phyloP scores from a whole-genome alignment of 345 rosid genomes.

The Eutrema yunnanense region DNA sequence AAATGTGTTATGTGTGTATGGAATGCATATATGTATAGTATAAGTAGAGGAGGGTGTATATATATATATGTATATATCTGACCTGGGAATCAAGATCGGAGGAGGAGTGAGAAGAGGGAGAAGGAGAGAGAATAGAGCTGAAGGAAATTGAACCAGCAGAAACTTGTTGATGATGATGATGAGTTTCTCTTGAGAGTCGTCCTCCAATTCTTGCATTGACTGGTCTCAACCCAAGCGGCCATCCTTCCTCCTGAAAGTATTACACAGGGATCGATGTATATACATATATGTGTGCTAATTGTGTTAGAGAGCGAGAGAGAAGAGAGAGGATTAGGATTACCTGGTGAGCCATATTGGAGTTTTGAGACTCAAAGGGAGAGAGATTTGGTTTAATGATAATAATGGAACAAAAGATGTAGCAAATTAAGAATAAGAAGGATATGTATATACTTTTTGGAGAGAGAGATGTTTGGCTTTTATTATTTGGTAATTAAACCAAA shows the following conservation, averaged over 20 bases:
- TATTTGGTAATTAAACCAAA: not conserved
- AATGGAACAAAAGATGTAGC: not conserved
- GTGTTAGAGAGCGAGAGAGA: not conserved
- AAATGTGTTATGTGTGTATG: not conserved
- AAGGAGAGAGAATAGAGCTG: slow-evolving; percentile 53
- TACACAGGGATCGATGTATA: not conserved
- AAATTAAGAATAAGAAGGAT: not conserved
- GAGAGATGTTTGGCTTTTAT: not conserved
- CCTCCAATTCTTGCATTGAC: slow-evolving; percentile 64
- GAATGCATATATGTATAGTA: not conserved
- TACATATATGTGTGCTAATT: not conserved
- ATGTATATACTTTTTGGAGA: not conserved
- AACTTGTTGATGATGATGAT: slow-evolving; percentile 13
- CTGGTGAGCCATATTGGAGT: slow-evolving; percentile 25
- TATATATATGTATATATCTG: not conserved
- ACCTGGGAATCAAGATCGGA: slow-evolving; percentile 85
- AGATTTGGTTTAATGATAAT: not conserved
- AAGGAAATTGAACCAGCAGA: slow-evolving; percentile 63
- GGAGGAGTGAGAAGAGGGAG: slow-evolving; percentile 50
- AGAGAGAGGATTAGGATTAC: slow-evolving; percentile 3
- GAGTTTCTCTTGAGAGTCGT: slow-evolving; percentile 47
- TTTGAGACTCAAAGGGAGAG: not conserved
- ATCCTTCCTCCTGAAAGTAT: slow-evolving; percentile 60
- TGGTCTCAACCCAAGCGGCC: slow-evolving; percentile 82
- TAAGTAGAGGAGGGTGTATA: not conserved